Evolutionary conservation across 371 early-diverging fungal genomes (phyloP), one percentile per base, ranked within the genome.

Genomic region (Syncephalastrum contaminatum): DNA sequence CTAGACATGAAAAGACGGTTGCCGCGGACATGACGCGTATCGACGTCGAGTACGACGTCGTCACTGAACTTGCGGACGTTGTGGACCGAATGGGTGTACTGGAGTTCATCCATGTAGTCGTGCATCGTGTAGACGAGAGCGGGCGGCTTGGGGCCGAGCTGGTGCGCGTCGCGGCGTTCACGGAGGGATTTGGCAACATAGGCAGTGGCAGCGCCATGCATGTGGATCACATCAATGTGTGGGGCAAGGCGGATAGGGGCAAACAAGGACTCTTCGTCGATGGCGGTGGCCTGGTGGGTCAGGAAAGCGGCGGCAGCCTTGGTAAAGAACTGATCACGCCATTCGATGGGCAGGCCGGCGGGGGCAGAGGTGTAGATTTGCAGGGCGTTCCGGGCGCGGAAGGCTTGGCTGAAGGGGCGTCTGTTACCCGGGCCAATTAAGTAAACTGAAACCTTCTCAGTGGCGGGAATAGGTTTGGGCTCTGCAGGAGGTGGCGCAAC

Each of bases 151-250:
- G 60, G 66, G 19, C 64, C 79, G 51, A 64, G 57, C 51, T 73
- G 73, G 45, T 52, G 56, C 21, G 25, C 54, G 55, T 59, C 51
- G 27, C 56, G 72, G 48, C 52, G 63, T 51, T 62, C 69, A 7
- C 71, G 69, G 7, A 84, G 49, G 22, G 73, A 70, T n/a, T 76
- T 66, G 4, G 83, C 66, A 6, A 80, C 66, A 18, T 82, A 75
- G 15, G 85, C 87, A 56, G 82, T 86, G 10, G 85, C 80, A 1
- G 83, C 85, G 6, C 87, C 87, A 54, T 86, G 87, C 8, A 80
- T 51, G 70, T 86, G 87, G 40, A 86, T 80, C 5, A 86, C 62
- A 43, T 85, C 85, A 10, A 86, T 77, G 53, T 44, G 59, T 0
- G 65, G 65, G 3, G 47, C 65, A 48, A 50, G 67, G n/a, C 42